Evolutionary conservation across 2,329 filamentous ascomycete species (phyloP).

Genomic region (Claviceps sp.): DNA sequence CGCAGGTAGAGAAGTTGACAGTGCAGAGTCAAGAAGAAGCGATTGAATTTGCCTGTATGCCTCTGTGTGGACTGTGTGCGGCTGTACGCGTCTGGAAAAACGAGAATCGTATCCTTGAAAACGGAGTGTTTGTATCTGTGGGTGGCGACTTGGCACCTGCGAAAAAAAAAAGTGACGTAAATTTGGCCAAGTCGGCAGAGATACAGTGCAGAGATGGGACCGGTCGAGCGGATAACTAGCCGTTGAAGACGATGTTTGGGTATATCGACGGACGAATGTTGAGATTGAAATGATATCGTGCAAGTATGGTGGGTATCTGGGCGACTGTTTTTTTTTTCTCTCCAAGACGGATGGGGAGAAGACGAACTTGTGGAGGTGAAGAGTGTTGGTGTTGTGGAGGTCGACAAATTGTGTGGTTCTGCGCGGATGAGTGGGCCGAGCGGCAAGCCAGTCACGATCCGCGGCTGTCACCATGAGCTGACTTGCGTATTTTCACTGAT

Average conservation of each 20-base stretch:
- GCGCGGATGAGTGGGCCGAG: background rate
- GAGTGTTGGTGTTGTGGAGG: conserved; percentile 5
- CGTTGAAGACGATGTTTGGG: background rate
- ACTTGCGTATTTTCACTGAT: too few species aligned
- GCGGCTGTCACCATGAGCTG: too few species aligned
- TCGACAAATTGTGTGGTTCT: conserved; percentile 3
- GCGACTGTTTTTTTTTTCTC: conserved; percentile 1
- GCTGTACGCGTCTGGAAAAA: background rate
- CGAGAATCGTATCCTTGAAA: background rate
- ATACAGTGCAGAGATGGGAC: background rate
- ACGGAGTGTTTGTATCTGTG: background rate
- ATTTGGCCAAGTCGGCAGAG: background rate
- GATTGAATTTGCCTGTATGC: background rate
- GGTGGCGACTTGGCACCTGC: background rate
- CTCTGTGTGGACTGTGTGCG: background rate
- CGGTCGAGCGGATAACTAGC: background rate
- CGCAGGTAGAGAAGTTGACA: background rate
- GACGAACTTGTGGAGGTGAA: conserved; percentile 2
- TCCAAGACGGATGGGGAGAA: background rate
- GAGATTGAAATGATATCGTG: background rate
- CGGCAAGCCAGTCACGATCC: background rate
- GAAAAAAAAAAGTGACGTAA: conserved; percentile 3
- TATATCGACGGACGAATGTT: background rate
- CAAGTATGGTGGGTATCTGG: conserved; percentile 2
- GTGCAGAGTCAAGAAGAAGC: background rate